These are phyloP conservation scores for Oidium heveae DNA, from an alignment of 2,329 filamentous ascomycete genomes.

Conservation along the genomic window DNA sequence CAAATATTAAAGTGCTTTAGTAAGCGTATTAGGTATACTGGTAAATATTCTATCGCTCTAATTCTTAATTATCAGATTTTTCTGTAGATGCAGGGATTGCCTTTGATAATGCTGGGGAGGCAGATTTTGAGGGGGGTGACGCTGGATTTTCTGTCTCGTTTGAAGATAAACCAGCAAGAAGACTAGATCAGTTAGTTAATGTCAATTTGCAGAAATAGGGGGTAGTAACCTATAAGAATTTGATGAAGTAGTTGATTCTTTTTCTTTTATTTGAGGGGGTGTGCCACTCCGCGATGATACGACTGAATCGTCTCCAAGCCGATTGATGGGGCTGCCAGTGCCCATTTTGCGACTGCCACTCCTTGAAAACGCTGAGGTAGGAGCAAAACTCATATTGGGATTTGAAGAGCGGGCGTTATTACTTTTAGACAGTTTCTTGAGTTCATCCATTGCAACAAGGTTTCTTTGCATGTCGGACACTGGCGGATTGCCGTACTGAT, in stretches of 20 bases:
- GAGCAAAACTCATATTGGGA: slow-evolving; percentile 43
- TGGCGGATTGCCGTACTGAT: slow-evolving; percentile 41
- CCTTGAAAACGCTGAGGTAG: slow-evolving; percentile 72
- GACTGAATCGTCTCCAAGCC: slow-evolving; percentile 61
- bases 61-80: slow-evolving; percentile 21
- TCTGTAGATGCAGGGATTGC: slow-evolving; percentile 24
- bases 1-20: slow-evolving; percentile 18
- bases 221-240: slow-evolving; percentile 78
- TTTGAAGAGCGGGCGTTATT: slow-evolving; percentile 29
- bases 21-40: slow-evolving; percentile 16
- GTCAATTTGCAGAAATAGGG: background rate
- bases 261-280: slow-evolving; percentile 45
- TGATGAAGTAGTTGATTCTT: slow-evolving; percentile 39
- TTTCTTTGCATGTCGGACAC: slow-evolving; percentile 48
- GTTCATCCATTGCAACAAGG: slow-evolving; percentile 74
- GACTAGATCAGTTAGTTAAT: slow-evolving; percentile 18
- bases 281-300: slow-evolving; percentile 77
- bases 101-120: slow-evolving; percentile 41
- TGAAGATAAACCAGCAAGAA: slow-evolving; percentile 23
- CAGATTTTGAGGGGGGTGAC: slow-evolving; percentile 44
- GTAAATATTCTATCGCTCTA: slow-evolving; percentile 18
- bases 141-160: slow-evolving; percentile 33
- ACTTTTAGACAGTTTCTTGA: slow-evolving; percentile 53
- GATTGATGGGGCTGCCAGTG: slow-evolving; percentile 44
- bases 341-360: slow-evolving; percentile 71